These are phyloP conservation scores for Sanghuangporus weigelae DNA, from an alignment of 1,284 basidiomycete genomes.

Conservation along the genomic window DNA sequence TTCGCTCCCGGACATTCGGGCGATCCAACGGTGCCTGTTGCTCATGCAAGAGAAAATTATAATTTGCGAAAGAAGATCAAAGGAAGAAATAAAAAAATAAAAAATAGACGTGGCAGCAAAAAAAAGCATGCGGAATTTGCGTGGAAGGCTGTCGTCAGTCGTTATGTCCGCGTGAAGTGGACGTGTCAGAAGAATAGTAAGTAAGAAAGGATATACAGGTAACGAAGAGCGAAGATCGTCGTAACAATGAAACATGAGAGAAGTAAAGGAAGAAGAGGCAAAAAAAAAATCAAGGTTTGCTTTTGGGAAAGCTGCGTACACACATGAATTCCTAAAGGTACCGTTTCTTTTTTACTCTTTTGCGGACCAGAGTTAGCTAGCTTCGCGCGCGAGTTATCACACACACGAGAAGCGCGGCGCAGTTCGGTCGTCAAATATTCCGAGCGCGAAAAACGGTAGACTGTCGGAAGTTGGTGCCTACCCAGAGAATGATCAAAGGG, in stretches of 20 bases:
- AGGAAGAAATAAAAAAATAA: slow-evolving; percentile 20
- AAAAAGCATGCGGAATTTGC: slow-evolving; percentile 19
- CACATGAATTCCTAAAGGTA: background rate
- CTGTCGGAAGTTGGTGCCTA: no score
- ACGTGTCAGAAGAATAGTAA: no score
- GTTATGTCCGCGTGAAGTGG: background rate
- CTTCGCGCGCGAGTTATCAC: background rate
- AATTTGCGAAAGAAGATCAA: background rate
- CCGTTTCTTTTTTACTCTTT: background rate
- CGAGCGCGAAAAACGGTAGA: no score
- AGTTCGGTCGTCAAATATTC: no score
- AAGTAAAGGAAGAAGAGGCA: slow-evolving; percentile 17
- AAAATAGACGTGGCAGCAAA: slow-evolving; percentile 19
- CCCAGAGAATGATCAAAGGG: no score
- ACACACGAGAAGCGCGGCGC: background rate
- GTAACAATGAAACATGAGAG: slow-evolving; percentile 23
- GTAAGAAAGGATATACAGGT: background rate
- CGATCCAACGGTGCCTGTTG: slow-evolving; percentile 4
- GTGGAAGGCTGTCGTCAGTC: background rate
- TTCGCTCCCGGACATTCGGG: no score
- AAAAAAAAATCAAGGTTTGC: slow-evolving; percentile 9
- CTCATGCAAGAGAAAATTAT: background rate
- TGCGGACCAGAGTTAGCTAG: background rate
- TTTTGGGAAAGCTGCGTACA: slow-evolving; percentile 1
- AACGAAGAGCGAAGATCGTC: slow-evolving; percentile 20